Evolutionary conservation across 352 stramenopile species (phyloP).

Genomic region (Phytophthora parvispora): DNA sequence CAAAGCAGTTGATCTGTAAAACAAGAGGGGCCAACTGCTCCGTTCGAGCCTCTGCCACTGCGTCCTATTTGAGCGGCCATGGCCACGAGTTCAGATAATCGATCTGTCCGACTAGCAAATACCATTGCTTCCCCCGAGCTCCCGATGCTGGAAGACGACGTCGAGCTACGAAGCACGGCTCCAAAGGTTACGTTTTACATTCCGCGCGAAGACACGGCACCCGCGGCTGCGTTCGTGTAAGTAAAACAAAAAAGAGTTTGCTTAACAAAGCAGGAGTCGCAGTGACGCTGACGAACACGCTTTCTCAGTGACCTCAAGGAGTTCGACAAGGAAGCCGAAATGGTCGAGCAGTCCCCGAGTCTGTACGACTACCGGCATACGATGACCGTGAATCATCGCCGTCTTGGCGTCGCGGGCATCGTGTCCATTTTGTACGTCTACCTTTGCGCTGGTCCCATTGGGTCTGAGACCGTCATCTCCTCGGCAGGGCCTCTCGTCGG

Average conservation of each 20-base stretch:
- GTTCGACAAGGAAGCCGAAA: conserved; percentile 43
- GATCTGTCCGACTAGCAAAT: conserved; percentile 22
- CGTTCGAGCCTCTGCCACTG: conserved; percentile 13
- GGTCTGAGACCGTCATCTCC: conserved; percentile 42
- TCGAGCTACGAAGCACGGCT: not conserved
- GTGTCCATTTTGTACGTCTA: conserved; percentile 50
- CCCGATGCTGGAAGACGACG: conserved; percentile 26
- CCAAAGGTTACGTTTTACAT: conserved; percentile 24
- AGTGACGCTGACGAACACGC: not conserved
- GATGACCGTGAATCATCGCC: conserved; percentile 38
- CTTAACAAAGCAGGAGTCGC: too few species aligned
- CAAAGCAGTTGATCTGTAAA: conserved; percentile 9
- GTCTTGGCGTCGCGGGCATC: conserved; percentile 33
- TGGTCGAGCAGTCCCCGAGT: conserved; percentile 38
- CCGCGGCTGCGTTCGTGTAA: conserved; percentile 15
- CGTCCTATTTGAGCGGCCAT: not conserved
- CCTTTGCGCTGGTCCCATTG: conserved; percentile 43
- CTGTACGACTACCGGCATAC: conserved; percentile 23
- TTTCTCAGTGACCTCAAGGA: conserved; percentile 28
- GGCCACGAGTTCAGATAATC: not conserved
- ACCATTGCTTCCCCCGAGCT: conserved; percentile 17
- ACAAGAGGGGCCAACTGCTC: conserved; percentile 1
- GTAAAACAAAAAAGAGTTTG: too few species aligned
- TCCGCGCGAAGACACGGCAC: not conserved
- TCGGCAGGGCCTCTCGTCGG: conserved; percentile 62